These are phyloP conservation scores for Candida sp. DNA, from an alignment of 1,139 yeast genomes.

Conservation along the genomic window DNA sequence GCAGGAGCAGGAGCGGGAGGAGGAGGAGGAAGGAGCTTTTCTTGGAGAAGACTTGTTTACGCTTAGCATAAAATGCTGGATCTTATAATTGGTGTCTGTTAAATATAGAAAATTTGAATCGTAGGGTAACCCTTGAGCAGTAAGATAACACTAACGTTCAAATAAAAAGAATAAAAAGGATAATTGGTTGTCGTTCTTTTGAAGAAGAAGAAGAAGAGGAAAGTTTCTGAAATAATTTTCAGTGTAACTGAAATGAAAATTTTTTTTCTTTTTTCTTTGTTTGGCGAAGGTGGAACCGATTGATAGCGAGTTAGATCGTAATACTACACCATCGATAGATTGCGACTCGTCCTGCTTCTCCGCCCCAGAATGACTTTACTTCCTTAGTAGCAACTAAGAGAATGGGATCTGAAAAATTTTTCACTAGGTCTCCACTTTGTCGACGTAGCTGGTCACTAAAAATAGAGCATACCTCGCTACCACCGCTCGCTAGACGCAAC, in stretches of 20 bases:
- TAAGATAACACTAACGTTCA: neutral
- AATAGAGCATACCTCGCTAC: too few species aligned
- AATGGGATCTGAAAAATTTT: too few species aligned
- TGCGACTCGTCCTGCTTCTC: neutral
- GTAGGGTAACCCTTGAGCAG: neutral
- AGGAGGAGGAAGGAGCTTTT: neutral
- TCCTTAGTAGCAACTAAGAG: too few species aligned
- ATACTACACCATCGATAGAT: neutral
- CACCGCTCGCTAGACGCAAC: too few species aligned
- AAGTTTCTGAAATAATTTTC: neutral
- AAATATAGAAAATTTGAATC: conserved; percentile 1
- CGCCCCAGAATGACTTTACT: neutral
- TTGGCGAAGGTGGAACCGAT: neutral
- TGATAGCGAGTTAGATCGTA: neutral
- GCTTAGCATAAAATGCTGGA: conserved; percentile 4
- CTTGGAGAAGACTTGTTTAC: conserved; percentile 2
- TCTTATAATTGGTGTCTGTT: neutral
- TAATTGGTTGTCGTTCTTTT: conserved; percentile 1
- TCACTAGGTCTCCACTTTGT: too few species aligned
- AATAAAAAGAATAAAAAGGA: neutral
- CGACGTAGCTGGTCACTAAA: too few species aligned
- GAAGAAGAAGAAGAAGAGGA: neutral
- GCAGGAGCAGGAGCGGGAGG: neutral
- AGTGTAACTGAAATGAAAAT: neutral
- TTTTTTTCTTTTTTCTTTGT: neutral